Base-by-base conservation (phyloP, 108 stramenopile genomes). In the Pseudonitzschia delicatissima region DNA sequence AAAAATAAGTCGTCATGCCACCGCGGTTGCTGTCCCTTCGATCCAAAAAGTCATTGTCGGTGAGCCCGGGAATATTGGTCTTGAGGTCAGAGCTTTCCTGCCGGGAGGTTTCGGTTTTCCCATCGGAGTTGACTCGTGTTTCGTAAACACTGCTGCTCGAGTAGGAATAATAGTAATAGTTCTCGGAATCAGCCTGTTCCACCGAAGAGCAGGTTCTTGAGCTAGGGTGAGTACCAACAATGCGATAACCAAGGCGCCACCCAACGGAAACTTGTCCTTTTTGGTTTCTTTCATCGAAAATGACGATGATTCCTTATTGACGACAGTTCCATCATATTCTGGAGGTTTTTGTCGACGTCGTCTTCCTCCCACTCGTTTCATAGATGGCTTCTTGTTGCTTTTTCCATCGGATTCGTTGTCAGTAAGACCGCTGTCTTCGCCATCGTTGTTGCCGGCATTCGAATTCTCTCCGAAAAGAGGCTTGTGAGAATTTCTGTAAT, bases 81-180 rank as follows among this genome's bases (percentile, higher is more conserved):
- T 48, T 48, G 21, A 48, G 20, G 17, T 48, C 47, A 18, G 47
- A 48, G 2, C 20, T 48, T 7, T 21, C 47, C 47, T 21, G 20
- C 47, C 47, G n/a, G 20, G 47, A 48, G 13, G 47, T 48, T 48
- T 48, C 47, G 9, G 20, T 48, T 7, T 3, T 48, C 21, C 47
- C 47, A 7, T 48, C 47, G 21, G 47, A 23, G 23, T 48, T 21
- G 47, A 48, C 7, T 3, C 20, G n/a, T 9, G 47, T 48, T 23
- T 48, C 47, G 20, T 48, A 48, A 23, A 48, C 47, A 48, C 47
- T 48, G 47, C 47, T 48, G 47, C 47, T 48, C 21, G 21, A 23
- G 47, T 23, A 23, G 21, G 47, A 48, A 17, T 48, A 48, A 18
- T 18, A 48, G 23, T 48, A 48, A 21, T 48, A 48, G 8, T n/a